Evolutionary conservation across 2,329 filamentous ascomycete species (phyloP), one percentile per base, ranked within the genome.

Genomic region (Hypoxylon sp.): DNA sequence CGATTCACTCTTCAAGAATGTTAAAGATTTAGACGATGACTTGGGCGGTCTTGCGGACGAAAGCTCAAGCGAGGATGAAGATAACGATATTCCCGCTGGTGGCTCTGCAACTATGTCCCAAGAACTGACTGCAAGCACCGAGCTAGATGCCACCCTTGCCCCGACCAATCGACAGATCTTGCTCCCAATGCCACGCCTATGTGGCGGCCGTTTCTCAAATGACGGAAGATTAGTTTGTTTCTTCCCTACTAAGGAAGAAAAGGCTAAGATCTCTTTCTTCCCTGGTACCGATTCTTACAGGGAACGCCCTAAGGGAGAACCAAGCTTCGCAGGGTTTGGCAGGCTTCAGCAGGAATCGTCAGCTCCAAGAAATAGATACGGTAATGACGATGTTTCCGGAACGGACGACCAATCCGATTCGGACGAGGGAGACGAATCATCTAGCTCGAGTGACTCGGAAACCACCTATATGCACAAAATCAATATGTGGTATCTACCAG

Each of bases 51-150:
- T 89, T 37, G 86, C 83, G 31, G 92, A 92, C 63, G 93, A 96
- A 71, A 95, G 93, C 72, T 98, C 93, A 2, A 97, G 92, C 74
- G 91, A 93, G 69, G 91, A 93, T 67, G 92, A 94, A 71, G 93
- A 94, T 21, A 83, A 83, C 50, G 83, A 85, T 24, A 85, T 87
- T 10, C 83, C 84, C 0, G 77, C 84, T 1, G 85, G 85, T 2
- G 85, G 84, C 17, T 87, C 85, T 7, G 85, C 84, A 11, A 85
- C 86, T 59, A 87, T 90, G 86, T 90, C 88, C 6, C 88, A 89
- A 69, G 88, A 90, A 70, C 80, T 90, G 21, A 84, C 83, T 47
- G 82, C 84, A 7, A 88, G 85, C 66, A 82, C 81, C 21, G 86
- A 88, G 53, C 81, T 84, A 3, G 87, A 87, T 47, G 84, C 84